These are phyloP conservation scores for Dunaliella primolecta DNA, from an alignment of 139 green algal genomes.

Conservation along the genomic window DNA sequence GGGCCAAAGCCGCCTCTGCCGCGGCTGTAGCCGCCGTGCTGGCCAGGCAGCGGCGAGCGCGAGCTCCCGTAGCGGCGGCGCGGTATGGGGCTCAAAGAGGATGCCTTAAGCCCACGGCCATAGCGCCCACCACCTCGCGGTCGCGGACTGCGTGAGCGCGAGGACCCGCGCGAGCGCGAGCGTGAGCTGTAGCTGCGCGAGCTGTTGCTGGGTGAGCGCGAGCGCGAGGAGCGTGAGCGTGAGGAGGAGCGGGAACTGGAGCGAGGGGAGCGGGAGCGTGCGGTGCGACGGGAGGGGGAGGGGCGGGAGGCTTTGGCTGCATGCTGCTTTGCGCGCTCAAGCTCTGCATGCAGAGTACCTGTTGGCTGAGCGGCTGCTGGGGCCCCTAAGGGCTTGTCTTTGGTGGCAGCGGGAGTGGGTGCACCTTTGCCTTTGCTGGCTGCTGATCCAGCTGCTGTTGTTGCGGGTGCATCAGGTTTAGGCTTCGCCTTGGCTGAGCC, in stretches of 20 bases:
- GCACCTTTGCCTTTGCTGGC: too few relatives aligned
- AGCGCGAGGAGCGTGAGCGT: background rate
- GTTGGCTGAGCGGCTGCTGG: background rate
- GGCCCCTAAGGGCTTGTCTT: background rate
- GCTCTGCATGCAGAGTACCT: background rate
- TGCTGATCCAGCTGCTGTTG: background rate
- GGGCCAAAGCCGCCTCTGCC: background rate
- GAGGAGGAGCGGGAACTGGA: background rate
- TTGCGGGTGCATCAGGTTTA: background rate
- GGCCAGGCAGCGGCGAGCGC: too few relatives aligned
- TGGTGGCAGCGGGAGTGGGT: background rate
- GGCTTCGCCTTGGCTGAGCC: background rate
- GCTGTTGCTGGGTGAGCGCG: too few relatives aligned
- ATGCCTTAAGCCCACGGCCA: background rate
- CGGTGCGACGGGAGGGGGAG: background rate
- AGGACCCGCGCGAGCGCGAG: background rate
- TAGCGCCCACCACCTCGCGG: background rate
- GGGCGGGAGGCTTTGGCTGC: background rate
- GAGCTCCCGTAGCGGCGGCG: too few relatives aligned
- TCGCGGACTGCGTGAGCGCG: background rate
- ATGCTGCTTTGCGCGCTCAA: background rate
- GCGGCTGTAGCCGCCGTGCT: background rate
- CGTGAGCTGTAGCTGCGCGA: background rate
- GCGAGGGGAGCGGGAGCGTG: constrained; percentile 15
- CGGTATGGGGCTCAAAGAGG: background rate